phyloP scores from a whole-genome alignment of 805 yeast species.

The Blastobotrys americana region DNA sequence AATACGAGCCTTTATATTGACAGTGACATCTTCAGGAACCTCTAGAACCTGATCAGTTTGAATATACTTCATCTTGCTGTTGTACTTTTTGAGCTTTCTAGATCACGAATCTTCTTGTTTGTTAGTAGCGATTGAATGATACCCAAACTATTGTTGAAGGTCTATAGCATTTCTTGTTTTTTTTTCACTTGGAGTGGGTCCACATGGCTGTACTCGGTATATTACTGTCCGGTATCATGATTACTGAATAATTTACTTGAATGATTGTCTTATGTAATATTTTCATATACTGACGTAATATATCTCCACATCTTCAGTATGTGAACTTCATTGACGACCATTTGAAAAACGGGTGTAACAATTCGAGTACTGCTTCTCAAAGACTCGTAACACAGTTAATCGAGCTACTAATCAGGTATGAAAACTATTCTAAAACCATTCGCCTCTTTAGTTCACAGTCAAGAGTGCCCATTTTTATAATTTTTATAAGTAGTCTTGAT shows the following conservation, averaged over 20 bases:
- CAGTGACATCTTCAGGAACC: conserved; percentile 88
- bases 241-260: neutral
- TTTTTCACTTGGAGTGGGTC: neutral
- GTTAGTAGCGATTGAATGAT: neutral
- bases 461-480: too few relatives aligned
- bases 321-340: too few relatives aligned
- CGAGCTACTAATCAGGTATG: neutral
- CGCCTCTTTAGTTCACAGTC: too few relatives aligned
- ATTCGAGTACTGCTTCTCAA: too few relatives aligned
- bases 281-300: too few relatives aligned
- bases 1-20: conserved; percentile 83
- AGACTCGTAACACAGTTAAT: neutral
- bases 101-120: too few relatives aligned
- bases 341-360: neutral
- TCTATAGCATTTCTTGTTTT: neutral
- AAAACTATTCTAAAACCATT: neutral
- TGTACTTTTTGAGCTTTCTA: too few relatives aligned
- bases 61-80: conserved; percentile 72
- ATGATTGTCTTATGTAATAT: neutral
- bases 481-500: too few relatives aligned
- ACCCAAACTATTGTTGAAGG: neutral
- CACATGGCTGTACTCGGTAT: neutral
- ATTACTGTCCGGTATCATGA: neutral
- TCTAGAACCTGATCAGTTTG: conserved; percentile 78
- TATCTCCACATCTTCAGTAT: too few relatives aligned